Conservation (phyloP, 805 yeast species). For the Nakazawaea peltata region DNA sequence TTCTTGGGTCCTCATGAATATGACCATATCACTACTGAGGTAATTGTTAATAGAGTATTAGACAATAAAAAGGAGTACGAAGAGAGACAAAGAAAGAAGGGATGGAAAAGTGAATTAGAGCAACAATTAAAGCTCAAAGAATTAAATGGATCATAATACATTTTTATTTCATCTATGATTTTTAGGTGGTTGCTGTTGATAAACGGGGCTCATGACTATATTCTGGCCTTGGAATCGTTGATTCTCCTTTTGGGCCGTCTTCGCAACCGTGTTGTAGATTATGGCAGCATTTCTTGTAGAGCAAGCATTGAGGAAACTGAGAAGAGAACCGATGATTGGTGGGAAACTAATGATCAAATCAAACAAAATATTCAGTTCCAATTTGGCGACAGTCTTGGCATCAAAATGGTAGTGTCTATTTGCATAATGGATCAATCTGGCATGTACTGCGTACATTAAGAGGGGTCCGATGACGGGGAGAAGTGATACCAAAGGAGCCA, state of each 20-base stretch:
- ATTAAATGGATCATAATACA: too few relatives aligned
- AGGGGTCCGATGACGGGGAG: slow-evolving; percentile 84
- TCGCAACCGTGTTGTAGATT: slow-evolving; percentile 35
- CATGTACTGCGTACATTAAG: slow-evolving; percentile 72
- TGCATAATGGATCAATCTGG: slow-evolving; percentile 56
- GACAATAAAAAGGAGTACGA: slow-evolving; percentile 63
- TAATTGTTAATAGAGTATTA: slow-evolving; percentile 70
- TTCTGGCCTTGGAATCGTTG: too few relatives aligned
- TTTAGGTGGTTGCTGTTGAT: not conserved
- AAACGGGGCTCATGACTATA: not conserved
- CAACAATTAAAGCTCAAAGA: slow-evolving; percentile 19
- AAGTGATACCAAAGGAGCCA: slow-evolving; percentile 64
- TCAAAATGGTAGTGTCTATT: slow-evolving; percentile 53
- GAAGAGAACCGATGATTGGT: slow-evolving; percentile 71
- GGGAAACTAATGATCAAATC: slow-evolving; percentile 72
- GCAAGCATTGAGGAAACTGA: slow-evolving; percentile 78
- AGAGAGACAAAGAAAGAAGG: slow-evolving; percentile 82
- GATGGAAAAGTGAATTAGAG: slow-evolving; percentile 63
- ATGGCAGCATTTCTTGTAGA: slow-evolving; percentile 86
- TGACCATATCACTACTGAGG: slow-evolving; percentile 56
- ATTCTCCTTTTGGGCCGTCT: too few relatives aligned
- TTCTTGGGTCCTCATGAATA: slow-evolving; percentile 48
- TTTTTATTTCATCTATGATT: too few relatives aligned
- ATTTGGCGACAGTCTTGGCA: slow-evolving; percentile 46
- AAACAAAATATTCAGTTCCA: slow-evolving; percentile 68